A percentile compares a stretch with the other conserved stretches of the same genome.
phyloP scores from a whole-genome alignment of 106 monocot genomes.

The Dendrobium nobile region DNA sequence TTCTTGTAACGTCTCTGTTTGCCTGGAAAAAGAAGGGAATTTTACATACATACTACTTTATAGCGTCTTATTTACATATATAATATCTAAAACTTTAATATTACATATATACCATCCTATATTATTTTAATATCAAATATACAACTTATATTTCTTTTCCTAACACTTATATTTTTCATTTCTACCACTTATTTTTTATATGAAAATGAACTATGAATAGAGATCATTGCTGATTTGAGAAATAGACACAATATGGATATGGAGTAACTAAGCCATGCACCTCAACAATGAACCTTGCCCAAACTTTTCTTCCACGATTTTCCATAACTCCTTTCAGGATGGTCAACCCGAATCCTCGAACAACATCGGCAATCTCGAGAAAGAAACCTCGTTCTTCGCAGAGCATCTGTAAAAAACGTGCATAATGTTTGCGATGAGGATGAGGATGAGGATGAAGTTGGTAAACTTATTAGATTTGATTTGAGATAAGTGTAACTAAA shows the following conservation, averaged over 20 bases:
- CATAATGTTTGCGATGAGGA: not conserved
- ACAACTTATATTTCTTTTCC: no score
- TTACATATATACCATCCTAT: no score
- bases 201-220: no score
- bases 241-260: not conserved
- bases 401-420: slow-evolving; percentile 52
- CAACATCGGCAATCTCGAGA: slow-evolving; percentile 91
- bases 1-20: slow-evolving; percentile 65
- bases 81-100: no score
- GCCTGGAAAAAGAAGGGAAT: slow-evolving; percentile 38
- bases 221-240: not conserved
- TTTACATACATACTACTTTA: no score
- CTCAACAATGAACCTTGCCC: slow-evolving; percentile 92
- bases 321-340: slow-evolving; percentile 96
- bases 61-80: no score
- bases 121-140: no score
- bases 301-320: slow-evolving; percentile 58
- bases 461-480: not conserved
- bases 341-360: slow-evolving; percentile 82
- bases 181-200: no score
- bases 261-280: slow-evolving; percentile 19
- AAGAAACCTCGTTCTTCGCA: slow-evolving; percentile 91
- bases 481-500: not conserved
- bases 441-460: no score
- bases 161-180: no score